Conservation (phyloP, 805 yeast genomes). For the Ogataea salicorniae region DNA sequence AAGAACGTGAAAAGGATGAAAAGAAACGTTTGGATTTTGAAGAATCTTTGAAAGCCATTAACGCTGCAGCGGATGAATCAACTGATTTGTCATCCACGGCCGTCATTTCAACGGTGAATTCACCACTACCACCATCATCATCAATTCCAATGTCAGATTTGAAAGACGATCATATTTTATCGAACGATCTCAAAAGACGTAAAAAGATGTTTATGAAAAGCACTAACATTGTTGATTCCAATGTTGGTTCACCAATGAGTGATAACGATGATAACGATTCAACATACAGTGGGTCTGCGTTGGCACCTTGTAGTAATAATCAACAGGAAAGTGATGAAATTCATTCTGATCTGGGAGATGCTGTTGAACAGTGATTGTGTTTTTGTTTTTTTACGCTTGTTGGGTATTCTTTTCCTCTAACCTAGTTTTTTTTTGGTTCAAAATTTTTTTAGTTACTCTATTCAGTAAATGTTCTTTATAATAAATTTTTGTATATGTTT, state of each 20-base stretch:
- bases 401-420: too few species aligned
- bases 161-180: neutral
- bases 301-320: slow-evolving; percentile 16
- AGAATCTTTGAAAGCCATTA: neutral
- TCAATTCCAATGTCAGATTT: neutral
- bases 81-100: neutral
- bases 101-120: neutral
- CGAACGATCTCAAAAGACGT: slow-evolving; percentile 18
- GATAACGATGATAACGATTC: slow-evolving; percentile 29
- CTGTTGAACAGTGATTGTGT: neutral
- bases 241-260: slow-evolving; percentile 28
- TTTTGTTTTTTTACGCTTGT: neutral
- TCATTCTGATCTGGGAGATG: slow-evolving; percentile 7
- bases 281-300: slow-evolving; percentile 25
- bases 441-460: too few species aligned
- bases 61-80: too few species aligned
- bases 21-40: neutral
- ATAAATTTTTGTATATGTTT: too few species aligned
- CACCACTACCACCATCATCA: neutral
- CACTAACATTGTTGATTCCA: slow-evolving; percentile 16
- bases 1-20: slow-evolving; percentile 7
- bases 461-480: too few species aligned
- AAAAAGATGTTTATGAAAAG: slow-evolving; percentile 16
- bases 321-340: slow-evolving; percentile 7
- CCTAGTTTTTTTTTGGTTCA: too few species aligned